These are phyloP conservation scores for Vitis hybrid DNA, from an alignment of 177 flowering plant species.

Conservation along the genomic window DNA sequence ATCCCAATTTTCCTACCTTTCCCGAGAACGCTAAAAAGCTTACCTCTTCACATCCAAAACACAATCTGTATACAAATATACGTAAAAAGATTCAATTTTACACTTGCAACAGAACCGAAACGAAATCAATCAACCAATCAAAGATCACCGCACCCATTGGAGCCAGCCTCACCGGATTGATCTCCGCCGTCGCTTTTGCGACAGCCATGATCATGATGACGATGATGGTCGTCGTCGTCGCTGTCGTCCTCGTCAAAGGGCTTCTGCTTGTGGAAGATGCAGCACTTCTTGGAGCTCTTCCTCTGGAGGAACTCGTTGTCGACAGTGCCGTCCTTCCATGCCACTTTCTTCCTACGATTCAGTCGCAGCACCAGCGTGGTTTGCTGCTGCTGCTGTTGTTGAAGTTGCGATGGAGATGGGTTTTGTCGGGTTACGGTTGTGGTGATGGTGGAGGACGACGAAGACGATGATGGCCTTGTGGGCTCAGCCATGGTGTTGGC, in stretches of 20 bases:
- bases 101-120: no score
- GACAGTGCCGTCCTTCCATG: slow-evolving; percentile 95
- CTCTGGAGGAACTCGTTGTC: slow-evolving; percentile 88
- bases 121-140: no score
- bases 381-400: slow-evolving; percentile 29
- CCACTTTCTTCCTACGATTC: slow-evolving; percentile 68
- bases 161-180: no score
- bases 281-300: slow-evolving; percentile 94
- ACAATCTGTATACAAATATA: no score
- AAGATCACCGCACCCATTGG: no score
- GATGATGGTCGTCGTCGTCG: slow-evolving; percentile 49
- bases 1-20: no score
- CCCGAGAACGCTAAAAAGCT: no score
- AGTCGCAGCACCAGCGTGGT: slow-evolving; percentile 54
- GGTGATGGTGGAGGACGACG: slow-evolving; percentile 21
- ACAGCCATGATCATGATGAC: slow-evolving; percentile 11
- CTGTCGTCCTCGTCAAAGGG: slow-evolving; percentile 90
- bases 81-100: no score
- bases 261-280: slow-evolving; percentile 90
- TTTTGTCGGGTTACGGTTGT: slow-evolving; percentile 44
- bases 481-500: slow-evolving; percentile 1
- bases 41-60: no score
- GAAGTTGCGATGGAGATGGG: slow-evolving; percentile 20
- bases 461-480: neutral
- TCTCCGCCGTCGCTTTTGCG: no score